phyloP scores from a whole-genome alignment of 2,329 filamentous ascomycete species.

The Cercospora sesami region DNA sequence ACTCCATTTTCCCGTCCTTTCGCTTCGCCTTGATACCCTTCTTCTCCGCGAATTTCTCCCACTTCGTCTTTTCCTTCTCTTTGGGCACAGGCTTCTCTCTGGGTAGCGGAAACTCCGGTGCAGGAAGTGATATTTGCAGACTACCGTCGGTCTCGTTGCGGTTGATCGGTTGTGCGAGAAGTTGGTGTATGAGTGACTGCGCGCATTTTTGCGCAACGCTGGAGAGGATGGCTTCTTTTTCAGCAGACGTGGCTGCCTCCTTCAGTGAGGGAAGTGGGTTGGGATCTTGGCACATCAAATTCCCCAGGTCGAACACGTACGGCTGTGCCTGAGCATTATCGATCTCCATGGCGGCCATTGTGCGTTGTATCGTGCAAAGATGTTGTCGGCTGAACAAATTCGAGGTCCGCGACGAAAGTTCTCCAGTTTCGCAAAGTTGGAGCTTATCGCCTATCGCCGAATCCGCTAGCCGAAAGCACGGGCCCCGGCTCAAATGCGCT shows the following conservation, averaged over 20 bases:
- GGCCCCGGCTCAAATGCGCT: neutral
- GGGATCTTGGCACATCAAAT: slow-evolving; percentile 81
- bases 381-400: neutral
- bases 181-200: slow-evolving; percentile 89
- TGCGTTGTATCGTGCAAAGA: neutral
- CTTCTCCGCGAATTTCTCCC: slow-evolving; percentile 94
- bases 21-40: slow-evolving; percentile 93
- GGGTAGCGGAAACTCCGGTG: slow-evolving; percentile 68
- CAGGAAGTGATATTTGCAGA: slow-evolving; percentile 77
- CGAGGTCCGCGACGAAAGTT: neutral
- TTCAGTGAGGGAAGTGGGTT: slow-evolving; percentile 68
- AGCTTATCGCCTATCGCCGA: slow-evolving; percentile 2
- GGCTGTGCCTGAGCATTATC: slow-evolving; percentile 69
- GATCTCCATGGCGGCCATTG: slow-evolving; percentile 20
- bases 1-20: slow-evolving; percentile 77
- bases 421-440: neutral
- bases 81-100: slow-evolving; percentile 89
- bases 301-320: slow-evolving; percentile 87
- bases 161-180: slow-evolving; percentile 78
- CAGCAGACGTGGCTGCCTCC: slow-evolving; percentile 45
- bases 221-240: slow-evolving; percentile 65
- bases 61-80: slow-evolving; percentile 82
- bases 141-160: slow-evolving; percentile 60
- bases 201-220: slow-evolving; percentile 81
- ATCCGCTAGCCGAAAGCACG: neutral